Percentiles rank a stretch among this genome's conserved stretches.
Conservation (phyloP, 148 eudicot species). For the Gaultheria prostrata region DNA sequence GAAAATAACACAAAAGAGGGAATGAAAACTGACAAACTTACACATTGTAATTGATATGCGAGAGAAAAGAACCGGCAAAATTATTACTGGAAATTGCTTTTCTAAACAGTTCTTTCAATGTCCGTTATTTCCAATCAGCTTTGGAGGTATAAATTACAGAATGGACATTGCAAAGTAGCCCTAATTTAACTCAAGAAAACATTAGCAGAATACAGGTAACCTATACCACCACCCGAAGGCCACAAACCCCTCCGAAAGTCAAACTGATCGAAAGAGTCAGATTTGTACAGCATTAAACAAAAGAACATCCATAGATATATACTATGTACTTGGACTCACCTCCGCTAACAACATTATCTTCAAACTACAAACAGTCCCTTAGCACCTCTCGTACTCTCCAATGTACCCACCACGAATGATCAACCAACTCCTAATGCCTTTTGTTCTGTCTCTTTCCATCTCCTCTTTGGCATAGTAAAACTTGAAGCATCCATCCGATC, state of each 20-base stretch:
- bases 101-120: not conserved
- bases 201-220: not conserved
- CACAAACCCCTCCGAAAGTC: not conserved
- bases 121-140: not conserved
- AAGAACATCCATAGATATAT: not conserved
- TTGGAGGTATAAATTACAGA: not conserved
- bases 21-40: not conserved
- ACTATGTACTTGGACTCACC: conserved; percentile 11
- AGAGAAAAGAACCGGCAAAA: not conserved
- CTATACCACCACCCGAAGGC: no score
- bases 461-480: conserved; percentile 2
- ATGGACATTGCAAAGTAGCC: not conserved
- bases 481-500: not conserved
- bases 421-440: conserved; percentile 2
- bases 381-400: not conserved
- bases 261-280: not conserved
- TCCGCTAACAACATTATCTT: conserved; percentile 12
- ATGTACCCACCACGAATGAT: not conserved
- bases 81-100: not conserved
- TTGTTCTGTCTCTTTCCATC: not conserved
- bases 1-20: not conserved
- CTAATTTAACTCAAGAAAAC: not conserved
- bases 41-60: not conserved
- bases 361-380: conserved; percentile 6
- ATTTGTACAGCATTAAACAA: conserved; percentile 15